Base-by-base conservation (phyloP, 495 filamentous ascomycete species). In the Venustampulla echinocandica region DNA sequence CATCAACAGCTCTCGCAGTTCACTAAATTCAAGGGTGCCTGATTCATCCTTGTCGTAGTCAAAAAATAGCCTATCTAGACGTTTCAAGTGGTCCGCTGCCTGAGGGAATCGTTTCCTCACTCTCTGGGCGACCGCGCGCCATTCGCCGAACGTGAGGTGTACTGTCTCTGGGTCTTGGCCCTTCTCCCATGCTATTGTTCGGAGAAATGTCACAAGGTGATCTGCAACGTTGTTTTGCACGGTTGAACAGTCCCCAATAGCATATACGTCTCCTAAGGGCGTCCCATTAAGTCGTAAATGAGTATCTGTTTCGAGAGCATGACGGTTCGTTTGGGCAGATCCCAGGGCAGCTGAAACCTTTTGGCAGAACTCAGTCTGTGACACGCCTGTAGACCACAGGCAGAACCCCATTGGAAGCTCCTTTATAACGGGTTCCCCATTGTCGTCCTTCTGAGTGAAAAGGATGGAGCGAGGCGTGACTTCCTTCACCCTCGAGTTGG, bases 331-430 rank as follows among this genome's bases (percentile, higher is more conserved):
- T 60, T 99, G 93, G 7, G 67, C 61, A 1, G 72, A 61, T 36
- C 86, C 81, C 13, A 95, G 73, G 54, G 85, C 82, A 2, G 66
- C 67, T 6, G 87, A 80, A 10, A 97, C 69, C 3, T 65, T 76
- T 63, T 86, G 75, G 62, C 76, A 83, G 53, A 99, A 77, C 10
- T 84, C 78, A 14, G 84, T 82, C 61, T 94, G 92, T 0, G 88
- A 82, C 32, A 99, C 90, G 46, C 93, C 93, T 1, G 93, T 99
- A 0, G 92, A 97, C 93, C 93, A 99, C 4, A 99, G 71, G 57
- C 92, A 97, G 66, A 99, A 95, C 38, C 85, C 90, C 71, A 87
- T 93, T 0, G 93, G 93, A 2, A 99, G 80, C 48, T 97, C 90
- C 62, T 97, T 99, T 18, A 80, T 82, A 27, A 95, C 55, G 2